phyloP scores from a whole-genome alignment of 495 filamentous ascomycete genomes.

The Hapsidospora chrysogenum region DNA sequence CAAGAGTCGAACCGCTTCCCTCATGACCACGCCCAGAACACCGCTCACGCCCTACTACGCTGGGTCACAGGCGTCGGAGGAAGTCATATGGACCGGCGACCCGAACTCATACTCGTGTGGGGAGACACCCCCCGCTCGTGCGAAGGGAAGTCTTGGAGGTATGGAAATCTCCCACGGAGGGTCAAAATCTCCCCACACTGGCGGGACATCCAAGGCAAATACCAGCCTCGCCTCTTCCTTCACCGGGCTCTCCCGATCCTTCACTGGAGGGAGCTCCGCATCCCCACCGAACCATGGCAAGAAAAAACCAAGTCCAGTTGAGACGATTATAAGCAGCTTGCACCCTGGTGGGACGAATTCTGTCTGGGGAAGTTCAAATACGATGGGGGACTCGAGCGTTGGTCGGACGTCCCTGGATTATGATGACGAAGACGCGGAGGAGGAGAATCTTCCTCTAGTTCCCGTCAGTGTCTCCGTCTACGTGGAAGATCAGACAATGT shows the following conservation, averaged over 20 bases:
- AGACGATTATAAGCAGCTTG: slow-evolving; percentile 45
- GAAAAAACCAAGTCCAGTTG: slow-evolving; percentile 50
- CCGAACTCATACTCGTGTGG: slow-evolving; percentile 41
- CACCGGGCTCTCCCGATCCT: slow-evolving; percentile 55
- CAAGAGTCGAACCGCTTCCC: slow-evolving; percentile 29
- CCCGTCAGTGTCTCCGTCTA: slow-evolving; percentile 39
- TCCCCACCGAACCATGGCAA: slow-evolving; percentile 44
- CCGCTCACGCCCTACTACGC: slow-evolving; percentile 35
- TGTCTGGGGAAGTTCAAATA: slow-evolving; percentile 48
- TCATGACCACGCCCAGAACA: slow-evolving; percentile 41
- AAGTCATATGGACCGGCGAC: slow-evolving; percentile 29
- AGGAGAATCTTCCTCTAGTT: slow-evolving; percentile 21
- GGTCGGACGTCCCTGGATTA: slow-evolving; percentile 26
- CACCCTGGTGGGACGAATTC: slow-evolving; percentile 26
- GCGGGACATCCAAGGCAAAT: slow-evolving; percentile 29
- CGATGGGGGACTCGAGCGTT: slow-evolving; percentile 25
- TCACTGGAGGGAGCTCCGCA: slow-evolving; percentile 49
- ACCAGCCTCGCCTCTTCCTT: slow-evolving; percentile 46
- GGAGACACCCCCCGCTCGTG: slow-evolving; percentile 42
- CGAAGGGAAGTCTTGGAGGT: background rate
- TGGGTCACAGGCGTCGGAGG: slow-evolving; percentile 42
- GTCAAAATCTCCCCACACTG: slow-evolving; percentile 57
- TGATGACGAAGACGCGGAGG: slow-evolving; percentile 24
- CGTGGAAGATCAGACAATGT: slow-evolving; percentile 59
- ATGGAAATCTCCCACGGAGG: background rate